Percentiles rank a stretch among this genome's conserved stretches.
Conservation (phyloP, 108 stramenopile species). For the Nitzschia sp. region DNA sequence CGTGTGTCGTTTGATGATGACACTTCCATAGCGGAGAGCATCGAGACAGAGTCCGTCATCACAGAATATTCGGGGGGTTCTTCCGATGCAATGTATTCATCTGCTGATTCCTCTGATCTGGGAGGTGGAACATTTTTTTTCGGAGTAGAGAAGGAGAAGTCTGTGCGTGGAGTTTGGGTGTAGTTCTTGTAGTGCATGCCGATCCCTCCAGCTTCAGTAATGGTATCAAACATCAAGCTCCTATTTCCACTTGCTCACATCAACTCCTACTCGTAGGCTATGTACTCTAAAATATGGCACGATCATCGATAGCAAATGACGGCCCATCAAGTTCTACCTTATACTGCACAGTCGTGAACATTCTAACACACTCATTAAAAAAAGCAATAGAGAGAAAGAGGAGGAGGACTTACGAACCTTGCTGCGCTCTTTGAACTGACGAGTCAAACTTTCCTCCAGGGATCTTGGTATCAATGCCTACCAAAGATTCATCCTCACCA, state of each 20-base stretch:
- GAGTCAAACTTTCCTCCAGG: slow-evolving; percentile 46
- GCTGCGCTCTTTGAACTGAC: neutral
- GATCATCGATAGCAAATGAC: too few species aligned
- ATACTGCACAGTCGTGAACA: too few species aligned
- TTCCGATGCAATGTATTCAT: neutral
- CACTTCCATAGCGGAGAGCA: neutral
- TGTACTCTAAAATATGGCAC: too few species aligned
- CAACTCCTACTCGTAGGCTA: too few species aligned
- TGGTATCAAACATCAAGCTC: too few species aligned
- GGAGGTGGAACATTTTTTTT: slow-evolving; percentile 23
- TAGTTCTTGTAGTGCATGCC: too few species aligned
- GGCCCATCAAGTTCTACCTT: too few species aligned
- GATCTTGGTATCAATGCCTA: slow-evolving; percentile 46
- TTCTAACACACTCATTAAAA: too few species aligned
- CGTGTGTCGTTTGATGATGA: slow-evolving; percentile 9
- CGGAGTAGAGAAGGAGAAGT: slow-evolving; percentile 38
- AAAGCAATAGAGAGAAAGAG: too few species aligned
- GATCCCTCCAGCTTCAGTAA: too few species aligned
- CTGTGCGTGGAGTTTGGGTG: slow-evolving; percentile 34
- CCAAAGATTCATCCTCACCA: slow-evolving; percentile 7
- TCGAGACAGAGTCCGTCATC: neutral
- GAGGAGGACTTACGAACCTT: too few species aligned
- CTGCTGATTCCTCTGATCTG: slow-evolving; percentile 11
- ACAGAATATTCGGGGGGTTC: neutral
- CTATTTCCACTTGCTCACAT: too few species aligned